Base-by-base conservation (phyloP, 805 yeast genomes). In the Zygoascus tannicola region DNA sequence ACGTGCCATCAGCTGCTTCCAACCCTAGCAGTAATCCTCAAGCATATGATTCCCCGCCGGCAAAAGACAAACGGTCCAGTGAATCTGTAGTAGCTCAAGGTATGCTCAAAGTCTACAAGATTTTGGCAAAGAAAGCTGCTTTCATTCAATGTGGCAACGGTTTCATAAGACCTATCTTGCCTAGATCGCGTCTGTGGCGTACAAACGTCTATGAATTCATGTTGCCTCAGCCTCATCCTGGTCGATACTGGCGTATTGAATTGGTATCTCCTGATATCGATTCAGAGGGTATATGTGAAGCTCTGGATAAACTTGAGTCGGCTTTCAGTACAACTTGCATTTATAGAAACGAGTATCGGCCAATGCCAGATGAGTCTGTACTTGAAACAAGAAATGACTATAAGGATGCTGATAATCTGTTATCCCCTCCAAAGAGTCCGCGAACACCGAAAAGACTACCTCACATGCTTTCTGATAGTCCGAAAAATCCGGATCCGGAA, bases 121-220 rank as follows among this genome's bases (percentile, higher is more conserved):
- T 80, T 22, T 76, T 74, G 51, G 72, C 71, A 47, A 74, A 76
- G 16, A 70, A 66, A 46, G 79, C 78, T 5, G 73, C 80, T 1
- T 81, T 79, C 56, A 56, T 81, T 34, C 73, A 77, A 10, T 81
- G 86, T 62, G 87, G 84, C 0, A 16, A 21, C 20, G 67, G 76
- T 4, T 74, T 85, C 32, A 74, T 83, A 1, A 83, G 83, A 56
- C 94, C 95, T 3, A 72, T 85, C 12, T 63, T 85, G 42, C 85
- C 86, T 3, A 74, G 71, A 48, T 59, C 80, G 43, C 74, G 76
- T 52, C 67, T 85, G 2, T 59, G 81, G 47, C 65, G 83, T 52
- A 68, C 72, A 8, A 63, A 65, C 19, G 49, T 46, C 38, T 67
- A 66, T 40, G 73, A 71, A 51, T 80, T 80, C 51, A 68, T 81